Base-by-base conservation (phyloP, 192 early-diverging fungal species). In the Chytriomyces sp. region DNA sequence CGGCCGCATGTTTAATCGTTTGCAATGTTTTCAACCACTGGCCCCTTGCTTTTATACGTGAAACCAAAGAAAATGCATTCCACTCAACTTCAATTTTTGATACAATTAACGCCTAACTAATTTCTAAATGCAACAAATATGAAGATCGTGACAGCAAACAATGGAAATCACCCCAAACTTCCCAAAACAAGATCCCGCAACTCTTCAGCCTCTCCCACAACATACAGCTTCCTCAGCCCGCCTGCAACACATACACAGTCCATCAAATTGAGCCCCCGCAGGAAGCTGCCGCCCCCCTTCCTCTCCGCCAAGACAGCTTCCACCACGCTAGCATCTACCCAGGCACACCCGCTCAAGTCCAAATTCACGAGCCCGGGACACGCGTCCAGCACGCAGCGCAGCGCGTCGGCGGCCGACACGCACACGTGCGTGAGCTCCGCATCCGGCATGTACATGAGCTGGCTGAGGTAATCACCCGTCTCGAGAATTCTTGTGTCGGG, bases 251-350 rank as follows among this genome's bases (percentile, higher is more conserved):
- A 14, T 5, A 25, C n/a, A 26, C 41, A 64, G 2, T 30, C 39
- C 22, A 39, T 28, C 39, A 64, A 44, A 64, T 64, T 64, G 39
- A 64, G 30, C 8, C 39, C 62, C 39, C 14, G 39, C 39, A 64
- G 30, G 12, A 41, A 17, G 12, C 19, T 8, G 4, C 58, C 30
- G n/a, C n/a, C n/a, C n/a, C n/a, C n/a, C 22, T 22, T 2, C 14
- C 25, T 12, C 8, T 12, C 28, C 36, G 3, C 39, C 10, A 44
- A n/a, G 49, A 41, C 30, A 25, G 39, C 39, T 44, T 39, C 19
- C n/a, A 64, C 62, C 39, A 26, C 40, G 5, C 32, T 40, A 5
- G 30, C 10, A 41, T 38, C 28, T 28, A 64, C 39, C 62, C 62
- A 64, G 6, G 22, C 31, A 64, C 62, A 64, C 14, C 62, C 62